Base-by-base conservation (phyloP, 208 protist genomes). In the Leishmania braziliensis region DNA sequence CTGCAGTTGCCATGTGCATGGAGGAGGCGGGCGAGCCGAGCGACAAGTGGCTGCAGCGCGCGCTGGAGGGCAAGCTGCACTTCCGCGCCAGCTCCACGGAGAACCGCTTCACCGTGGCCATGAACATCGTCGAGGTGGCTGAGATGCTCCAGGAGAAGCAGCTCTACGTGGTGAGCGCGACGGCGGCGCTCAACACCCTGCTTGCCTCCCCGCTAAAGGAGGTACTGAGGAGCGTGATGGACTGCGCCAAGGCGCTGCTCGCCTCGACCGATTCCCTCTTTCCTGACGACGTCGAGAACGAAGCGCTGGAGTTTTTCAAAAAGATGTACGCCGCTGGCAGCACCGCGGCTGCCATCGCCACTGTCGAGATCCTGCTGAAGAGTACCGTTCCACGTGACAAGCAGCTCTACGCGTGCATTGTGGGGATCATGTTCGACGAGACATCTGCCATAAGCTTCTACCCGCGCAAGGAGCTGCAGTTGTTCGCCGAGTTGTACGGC, bases 351-450 rank as follows among this genome's bases (percentile, higher is more conserved):
- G 87, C 89, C n/a, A 77, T 97, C n/a, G 71, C 84, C 26, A 88
- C 89, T 72, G 87, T 97, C 73, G 84, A 91, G 78, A 53, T 84
- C 18, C 81, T 98, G 50, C 75, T 91, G 39, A 91, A 94, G 84
- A 95, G 90, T 77, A 87, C 53, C 53, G 86, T 84, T 58, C 69
- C 92, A 5, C 93, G 93, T 62, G 91, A 94, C 86, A 92, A 92
- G 84, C 91, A 96, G 83, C 83, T 98, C 29, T 96, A 92, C 79
- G 92, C 95, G 33, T 97, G 93, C 82, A 95, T 98, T 72, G 79
- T 98, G 50, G 87, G 87, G 80, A 96, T 98, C 81, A 90, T 98
- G 84, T 96, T 98, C 77, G 93, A 98, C 51, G 95, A 96, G 84
- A 86, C 86, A 29, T 80, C 78, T 16, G 91, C 92, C 50, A 91